A percentile compares a stretch with the other conserved stretches of the same genome.
Evolutionary conservation across 495 filamentous ascomycete genomes (phyloP).

Genomic region (Hypoxylon lenormandii): DNA sequence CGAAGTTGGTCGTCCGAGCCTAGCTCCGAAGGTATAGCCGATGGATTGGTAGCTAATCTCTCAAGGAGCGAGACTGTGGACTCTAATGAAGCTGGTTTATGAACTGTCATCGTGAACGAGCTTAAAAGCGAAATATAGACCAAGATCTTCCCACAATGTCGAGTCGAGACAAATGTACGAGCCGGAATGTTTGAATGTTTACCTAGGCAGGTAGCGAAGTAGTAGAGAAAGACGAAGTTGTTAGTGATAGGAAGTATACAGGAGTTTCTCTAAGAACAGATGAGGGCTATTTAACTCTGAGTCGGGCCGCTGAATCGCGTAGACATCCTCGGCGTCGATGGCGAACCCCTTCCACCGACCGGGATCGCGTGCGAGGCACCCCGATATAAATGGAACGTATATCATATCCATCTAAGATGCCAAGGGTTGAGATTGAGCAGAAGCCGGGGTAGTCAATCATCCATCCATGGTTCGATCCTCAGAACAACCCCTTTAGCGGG

Average conservation of each 20-base stretch:
- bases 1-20: conserved; percentile 28
- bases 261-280: neutral
- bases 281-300: neutral
- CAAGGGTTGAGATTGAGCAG: neutral
- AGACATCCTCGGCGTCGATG: conserved; percentile 13
- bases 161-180: neutral
- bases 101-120: neutral
- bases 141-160: neutral
- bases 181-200: no score
- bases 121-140: neutral
- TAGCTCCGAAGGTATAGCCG: neutral
- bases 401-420: neutral
- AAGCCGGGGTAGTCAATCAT: neutral
- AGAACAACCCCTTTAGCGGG: neutral
- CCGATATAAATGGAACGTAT: neutral
- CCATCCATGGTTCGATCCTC: neutral
- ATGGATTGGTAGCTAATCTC: conserved; percentile 4
- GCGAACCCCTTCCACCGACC: conserved; percentile 9
- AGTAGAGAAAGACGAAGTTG: neutral
- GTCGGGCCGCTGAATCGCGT: neutral
- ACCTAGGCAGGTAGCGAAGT: no score
- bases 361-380: conserved; percentile 12
- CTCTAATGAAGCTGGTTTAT: conserved; percentile 1
- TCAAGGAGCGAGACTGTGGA: conserved; percentile 26
- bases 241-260: neutral